Evolutionary conservation across 192 early-diverging fungal genomes (phyloP).

Genomic region (Backusella westeae): DNA sequence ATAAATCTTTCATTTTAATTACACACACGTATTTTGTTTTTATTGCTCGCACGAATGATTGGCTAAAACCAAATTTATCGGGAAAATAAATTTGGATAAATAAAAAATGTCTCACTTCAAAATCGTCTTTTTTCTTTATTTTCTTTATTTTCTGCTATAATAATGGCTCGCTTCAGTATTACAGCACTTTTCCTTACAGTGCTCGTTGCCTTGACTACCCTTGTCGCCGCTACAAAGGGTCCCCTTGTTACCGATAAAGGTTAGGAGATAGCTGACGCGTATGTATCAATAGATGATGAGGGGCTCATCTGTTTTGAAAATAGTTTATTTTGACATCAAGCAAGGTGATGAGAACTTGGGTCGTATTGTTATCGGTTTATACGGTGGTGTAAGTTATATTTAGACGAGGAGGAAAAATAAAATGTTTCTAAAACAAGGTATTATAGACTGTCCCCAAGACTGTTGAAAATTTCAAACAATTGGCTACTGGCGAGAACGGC

Average conservation of each 20-base stretch:
- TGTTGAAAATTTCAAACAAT: conserved; percentile 89
- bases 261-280: conserved; percentile 6
- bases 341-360: conserved; percentile 74
- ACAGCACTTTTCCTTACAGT: conserved; percentile 17
- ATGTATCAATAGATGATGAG: background rate
- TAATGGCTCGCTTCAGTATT: conserved; percentile 24
- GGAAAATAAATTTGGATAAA: background rate
- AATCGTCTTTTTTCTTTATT: background rate
- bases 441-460: conserved; percentile 57
- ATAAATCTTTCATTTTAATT: background rate
- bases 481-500: conserved; percentile 87
- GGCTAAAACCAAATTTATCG: background rate
- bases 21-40: background rate
- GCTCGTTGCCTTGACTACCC: conserved; percentile 17
- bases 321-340: conserved; percentile 86
- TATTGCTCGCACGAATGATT: background rate
- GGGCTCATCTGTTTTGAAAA: background rate
- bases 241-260: conserved; percentile 67
- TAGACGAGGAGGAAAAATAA: background rate
- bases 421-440: background rate
- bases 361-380: conserved; percentile 69
- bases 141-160: background rate
- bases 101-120: background rate
- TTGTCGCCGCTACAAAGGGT: conserved; percentile 54
- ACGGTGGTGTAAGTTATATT: conserved; percentile 54